Evolutionary conservation across 768 basidiomycete species (phyloP), one percentile per base, ranked within the genome.

Genomic region (Rhodocollybia butyracea): DNA sequence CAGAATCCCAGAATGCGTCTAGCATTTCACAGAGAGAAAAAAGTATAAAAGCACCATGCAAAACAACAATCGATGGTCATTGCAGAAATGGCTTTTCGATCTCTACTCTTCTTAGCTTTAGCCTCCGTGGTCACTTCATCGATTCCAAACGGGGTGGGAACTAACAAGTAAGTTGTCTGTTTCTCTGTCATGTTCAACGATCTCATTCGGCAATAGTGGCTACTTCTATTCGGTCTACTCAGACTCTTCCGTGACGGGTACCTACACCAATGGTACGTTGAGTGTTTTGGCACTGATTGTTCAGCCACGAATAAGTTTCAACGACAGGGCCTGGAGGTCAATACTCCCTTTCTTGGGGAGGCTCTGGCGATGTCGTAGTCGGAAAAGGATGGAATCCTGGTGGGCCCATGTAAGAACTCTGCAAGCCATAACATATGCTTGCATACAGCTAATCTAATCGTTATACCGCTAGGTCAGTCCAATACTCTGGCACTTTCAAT

Each of bases 141-240:
- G 12, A 2, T 48, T 36, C 13, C 31, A 48, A 42, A 64, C n/a
- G n/a, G n/a, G n/a, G n/a, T n/a, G n/a, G n/a, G n/a, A n/a, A n/a
- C n/a, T n/a, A n/a, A n/a, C n/a, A n/a, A n/a, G n/a, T n/a, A n/a
- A n/a, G n/a, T n/a, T n/a, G n/a, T n/a, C n/a, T n/a, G n/a, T n/a
- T n/a, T n/a, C n/a, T n/a, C n/a, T n/a, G n/a, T n/a, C n/a, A n/a
- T n/a, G 64, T 31, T 58, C 60, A 2, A 64, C 60, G 26, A 60
- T 64, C 13, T 19, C 12, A 17, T 21, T 52, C 36, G 51, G 39
- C n/a, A 48, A 48, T 22, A 48, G 36, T 48, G 47, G 71, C 15
- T 74, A 63, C 66, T 76, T 66, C 62, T 76, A 75, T 59, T 72
- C 70, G 21, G 66, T 66, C 62, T 74, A 68, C 68, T 69, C 70